Base-by-base conservation (phyloP, 176 grass and related monocot genomes). In the Cocos nucifera region DNA sequence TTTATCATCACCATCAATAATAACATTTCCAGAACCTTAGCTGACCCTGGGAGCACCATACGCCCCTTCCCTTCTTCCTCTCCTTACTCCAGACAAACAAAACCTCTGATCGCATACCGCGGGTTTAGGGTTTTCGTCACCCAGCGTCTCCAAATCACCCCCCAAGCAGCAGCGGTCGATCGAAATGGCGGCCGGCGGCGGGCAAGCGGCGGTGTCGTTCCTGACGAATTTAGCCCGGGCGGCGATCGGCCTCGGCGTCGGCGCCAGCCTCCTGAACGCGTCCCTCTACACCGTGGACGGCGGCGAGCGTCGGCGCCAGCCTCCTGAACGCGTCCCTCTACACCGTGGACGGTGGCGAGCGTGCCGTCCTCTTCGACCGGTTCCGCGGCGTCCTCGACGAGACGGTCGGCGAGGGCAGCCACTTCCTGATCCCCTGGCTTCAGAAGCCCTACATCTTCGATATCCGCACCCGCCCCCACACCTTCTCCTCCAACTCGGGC, bases 391-490 rank as follows among this genome's bases (percentile, higher is more conserved):
- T 98, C 59, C 69, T 98, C 0, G 75, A 80, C 10, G 79, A 86
- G 9, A 93, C 88, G 0, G 94, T 92, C 21, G 71, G 64, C 51
- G 94, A 98, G 81, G 94, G 94, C 19, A 98, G 88, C 56, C 94
- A 98, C 71, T 98, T 98, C 71, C 72, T 93, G n/a, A 82, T 98
- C 16, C 94, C 94, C 9, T 93, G 82, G 94, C 85, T 98, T 14
- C 94, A 98, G 88, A 98, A 89, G 71, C 88, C 94, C 57, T 98
- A 74, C 72, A 60, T 98, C 74, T 98, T 98, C 71, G 94, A 89
- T 76, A 98, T 98, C 75, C 87, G 94, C 70, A 98, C 94, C 4
- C 82, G 94, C 4, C 88, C 94, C 7, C 94, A 98, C 79, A 93
- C 83, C 79, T 98, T 98, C 82, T 81, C 84, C 67, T 98, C 94